phyloP scores from a whole-genome alignment of 176 grass and related monocot species.

The Zoysia pacifica region DNA sequence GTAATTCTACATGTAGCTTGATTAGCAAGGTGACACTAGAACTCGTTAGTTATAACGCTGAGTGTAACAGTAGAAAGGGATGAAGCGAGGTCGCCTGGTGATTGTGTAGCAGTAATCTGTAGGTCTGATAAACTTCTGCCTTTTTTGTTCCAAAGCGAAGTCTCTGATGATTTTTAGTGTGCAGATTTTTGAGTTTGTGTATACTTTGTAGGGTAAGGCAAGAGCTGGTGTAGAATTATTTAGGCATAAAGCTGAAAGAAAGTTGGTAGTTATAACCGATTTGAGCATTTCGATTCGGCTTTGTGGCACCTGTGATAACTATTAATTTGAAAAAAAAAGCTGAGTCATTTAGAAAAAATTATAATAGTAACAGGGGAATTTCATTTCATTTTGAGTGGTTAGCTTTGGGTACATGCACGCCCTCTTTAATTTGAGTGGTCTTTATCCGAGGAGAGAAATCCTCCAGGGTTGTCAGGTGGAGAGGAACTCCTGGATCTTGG shows the following conservation, averaged over 20 bases:
- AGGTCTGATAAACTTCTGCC: constrained; percentile 21
- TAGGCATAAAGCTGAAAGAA: neutral
- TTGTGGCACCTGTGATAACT: neutral
- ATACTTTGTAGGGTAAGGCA: neutral
- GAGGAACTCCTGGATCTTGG: constrained; percentile 46
- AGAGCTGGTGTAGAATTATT: neutral
- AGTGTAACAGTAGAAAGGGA: constrained; percentile 56
- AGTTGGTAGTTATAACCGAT: too few relatives aligned
- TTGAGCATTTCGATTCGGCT: neutral
- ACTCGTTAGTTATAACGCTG: constrained; percentile 36
- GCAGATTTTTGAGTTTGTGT: neutral
- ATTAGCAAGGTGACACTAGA: constrained; percentile 24
- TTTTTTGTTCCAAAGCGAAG: constrained; percentile 1
- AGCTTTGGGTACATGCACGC: neutral
- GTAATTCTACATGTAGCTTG: constrained; percentile 37
- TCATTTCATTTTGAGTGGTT: constrained; percentile 5
- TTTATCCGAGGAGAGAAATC: neutral
- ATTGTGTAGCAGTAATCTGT: constrained; percentile 45
- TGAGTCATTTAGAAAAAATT: too few relatives aligned
- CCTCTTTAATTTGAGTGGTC: neutral
- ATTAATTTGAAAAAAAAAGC: too few relatives aligned
- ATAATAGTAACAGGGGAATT: neutral
- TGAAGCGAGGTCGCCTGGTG: constrained; percentile 29
- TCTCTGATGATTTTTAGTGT: neutral
- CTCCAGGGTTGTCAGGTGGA: constrained; percentile 3